Conservation (phyloP, 1,284 basidiomycete genomes). For the Kwoniella shivajii region DNA sequence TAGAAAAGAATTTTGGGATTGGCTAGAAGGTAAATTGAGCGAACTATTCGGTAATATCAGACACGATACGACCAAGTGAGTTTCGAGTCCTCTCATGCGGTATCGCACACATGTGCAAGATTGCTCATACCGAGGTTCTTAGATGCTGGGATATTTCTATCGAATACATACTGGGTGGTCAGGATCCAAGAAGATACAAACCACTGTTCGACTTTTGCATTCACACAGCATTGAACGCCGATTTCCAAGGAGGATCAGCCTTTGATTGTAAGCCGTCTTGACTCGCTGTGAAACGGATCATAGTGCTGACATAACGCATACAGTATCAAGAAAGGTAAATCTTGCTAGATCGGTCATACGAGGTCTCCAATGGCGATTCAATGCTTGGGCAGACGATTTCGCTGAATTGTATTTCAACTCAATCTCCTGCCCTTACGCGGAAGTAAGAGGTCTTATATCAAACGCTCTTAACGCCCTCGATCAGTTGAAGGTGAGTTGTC, state of each 20-base stretch:
- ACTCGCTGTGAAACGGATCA: constrained; percentile 28
- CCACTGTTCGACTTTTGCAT: constrained; percentile 79
- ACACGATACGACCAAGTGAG: constrained; percentile 72
- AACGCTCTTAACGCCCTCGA: constrained; percentile 68
- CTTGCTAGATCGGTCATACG: constrained; percentile 61
- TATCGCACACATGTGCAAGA: too few species aligned
- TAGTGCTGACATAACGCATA: not conserved
- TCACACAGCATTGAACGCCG: constrained; percentile 64
- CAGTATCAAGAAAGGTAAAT: constrained; percentile 43
- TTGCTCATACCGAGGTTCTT: too few species aligned
- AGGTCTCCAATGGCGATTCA: constrained; percentile 75
- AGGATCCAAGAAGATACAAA: constrained; percentile 83
- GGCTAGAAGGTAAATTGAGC: constrained; percentile 72
- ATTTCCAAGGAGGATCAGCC: constrained; percentile 76
- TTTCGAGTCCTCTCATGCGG: constrained; percentile 11
- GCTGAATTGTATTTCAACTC: constrained; percentile 72
- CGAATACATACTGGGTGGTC: constrained; percentile 67
- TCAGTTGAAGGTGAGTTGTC: constrained; percentile 65
- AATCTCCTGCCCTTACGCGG: constrained; percentile 77
- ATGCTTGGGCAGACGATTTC: constrained; percentile 68
- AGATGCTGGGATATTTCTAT: constrained; percentile 51
- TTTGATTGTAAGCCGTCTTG: constrained; percentile 75
- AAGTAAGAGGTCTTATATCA: constrained; percentile 73
- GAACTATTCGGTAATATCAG: constrained; percentile 75
- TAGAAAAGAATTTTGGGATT: constrained; percentile 71